Evolutionary conservation across 176 grass and related monocot genomes (phyloP), one percentile per base, ranked within the genome.

Genomic region (Musa itinerans): DNA sequence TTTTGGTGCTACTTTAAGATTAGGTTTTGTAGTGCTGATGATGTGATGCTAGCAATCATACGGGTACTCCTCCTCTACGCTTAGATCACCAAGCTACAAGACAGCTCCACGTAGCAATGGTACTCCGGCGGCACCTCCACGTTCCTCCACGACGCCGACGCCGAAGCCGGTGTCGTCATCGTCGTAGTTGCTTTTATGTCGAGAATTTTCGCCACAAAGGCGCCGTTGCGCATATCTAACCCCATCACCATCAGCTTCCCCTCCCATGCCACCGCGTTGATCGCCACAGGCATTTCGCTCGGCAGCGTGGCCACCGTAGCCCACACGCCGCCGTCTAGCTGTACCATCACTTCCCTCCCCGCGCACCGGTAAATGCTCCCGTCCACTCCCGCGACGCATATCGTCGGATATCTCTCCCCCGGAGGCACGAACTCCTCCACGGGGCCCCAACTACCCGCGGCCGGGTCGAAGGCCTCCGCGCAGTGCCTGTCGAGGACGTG

Each of bases 191-290:
- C 29, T 34, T 34, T 5, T 34, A 34, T 34, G 29, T 69, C 16
- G 13, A 69, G 48, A 1, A 69, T 9, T 9, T 20, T 48, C 5
- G 26, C 25, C 67, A 17, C 67, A 12, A 43, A 2, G 27, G 67
- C 67, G 5, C 67, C 34, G 14, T 17, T 16, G 26, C 13, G 11
- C 26, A 13, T 16, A 13, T 14, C 65, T 24, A 29, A 1, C 1
- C 67, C 67, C 67, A 69, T 43, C 12, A 69, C 67, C 67, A 69
- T 50, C 26, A 69, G 67, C 67, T 17, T 29, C 24, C 67, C 5
- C 8, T 17, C 67, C 34, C 29, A 69, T 11, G 67, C 34, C 26
- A 69, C 26, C 67, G 29, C 26, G 4, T 69, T 34, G 34, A 15
- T 7, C 67, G 29, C 34, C 34, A 19, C 34, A 24, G 13, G 24